Evolutionary conservation across 805 yeast genomes (phyloP), one percentile per base, ranked within the genome.

Genomic region (Saccharomycopsis oosterbeekiorum): DNA sequence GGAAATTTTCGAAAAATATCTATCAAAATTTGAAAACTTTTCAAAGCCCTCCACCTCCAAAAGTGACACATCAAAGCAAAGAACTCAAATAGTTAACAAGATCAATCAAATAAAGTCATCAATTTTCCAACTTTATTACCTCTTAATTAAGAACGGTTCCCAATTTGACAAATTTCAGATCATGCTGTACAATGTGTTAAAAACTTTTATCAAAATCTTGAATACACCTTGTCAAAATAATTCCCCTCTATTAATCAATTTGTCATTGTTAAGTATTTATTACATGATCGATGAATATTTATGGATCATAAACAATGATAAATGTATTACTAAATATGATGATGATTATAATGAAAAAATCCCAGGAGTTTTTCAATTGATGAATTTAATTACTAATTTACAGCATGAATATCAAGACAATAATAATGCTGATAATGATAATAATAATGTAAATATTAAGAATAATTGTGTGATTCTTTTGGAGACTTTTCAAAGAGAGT

Each of bases 381-480:
- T 57, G 54, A 43, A 43, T 24, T 47, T 47, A 47, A 24, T 47
- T 10, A 47, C 53, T 24, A 47, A 47, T 24, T 57, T 42, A n/a
- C 34, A 41, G 9, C 24, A 43, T 42, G 59, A 29, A 17, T 14
- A 43, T 42, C 36, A 56, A 21, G 26, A 57, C 12, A 26, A 12
- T 42, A 14, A 47, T 24, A 36, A 12, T 15, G 55, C 14, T 12
- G 50, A 56, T 8, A 40, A 57, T 43, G 53, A 47, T 47, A 47
- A 47, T 9, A 47, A 47, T 47, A 9, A 21, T 21, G n/a, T 24
- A 10, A 47, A 47, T 43, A 29, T 71, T 2, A 70, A 69, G 36
- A 42, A 41, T 36, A 29, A 55, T 24, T 47, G 53, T 26, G 11
- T 10, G 11, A 47, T 47, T 47, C 53, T 47, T 47, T 47, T 47